phyloP scores from a whole-genome alignment of 108 stramenopile genomes.

The Nitzschia sp. region DNA sequence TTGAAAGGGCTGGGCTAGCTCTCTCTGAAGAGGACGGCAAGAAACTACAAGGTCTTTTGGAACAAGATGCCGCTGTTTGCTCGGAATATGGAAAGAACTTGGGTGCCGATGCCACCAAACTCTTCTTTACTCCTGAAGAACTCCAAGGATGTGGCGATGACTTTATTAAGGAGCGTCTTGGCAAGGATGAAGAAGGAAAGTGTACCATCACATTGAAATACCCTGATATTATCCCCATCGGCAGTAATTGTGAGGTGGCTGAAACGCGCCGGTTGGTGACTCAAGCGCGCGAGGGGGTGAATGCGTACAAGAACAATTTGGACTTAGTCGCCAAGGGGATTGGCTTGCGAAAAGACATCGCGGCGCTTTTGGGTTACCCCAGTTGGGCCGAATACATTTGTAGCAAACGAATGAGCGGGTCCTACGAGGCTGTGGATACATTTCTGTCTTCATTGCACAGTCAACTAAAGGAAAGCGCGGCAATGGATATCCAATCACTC shows the following conservation, averaged over 20 bases:
- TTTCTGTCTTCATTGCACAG: constrained; percentile 34
- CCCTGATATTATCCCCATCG: constrained; percentile 53
- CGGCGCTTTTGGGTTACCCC: constrained; percentile 36
- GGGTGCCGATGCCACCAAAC: constrained; percentile 35
- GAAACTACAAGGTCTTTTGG: constrained; percentile 31
- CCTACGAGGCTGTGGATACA: constrained; percentile 35
- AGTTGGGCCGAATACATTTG: constrained; percentile 45
- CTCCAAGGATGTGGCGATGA: constrained; percentile 34
- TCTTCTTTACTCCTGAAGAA: constrained; percentile 40
- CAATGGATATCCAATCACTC: constrained; percentile 25
- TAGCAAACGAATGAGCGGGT: constrained; percentile 48
- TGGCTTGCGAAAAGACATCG: constrained; percentile 36
- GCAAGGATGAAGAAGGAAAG: constrained; percentile 34
- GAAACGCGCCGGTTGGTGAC: constrained; percentile 34
- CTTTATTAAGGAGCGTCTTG: constrained; percentile 39
- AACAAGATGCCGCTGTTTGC: constrained; percentile 38
- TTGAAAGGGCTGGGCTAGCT: constrained; percentile 48
- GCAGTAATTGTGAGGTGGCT: constrained; percentile 34
- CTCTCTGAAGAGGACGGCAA: constrained; percentile 24
- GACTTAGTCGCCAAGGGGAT: constrained; percentile 44
- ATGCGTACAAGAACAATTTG: constrained; percentile 46
- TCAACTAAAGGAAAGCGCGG: constrained; percentile 24
- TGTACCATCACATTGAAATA: constrained; percentile 48
- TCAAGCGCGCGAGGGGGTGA: constrained; percentile 30
- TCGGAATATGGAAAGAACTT: constrained; percentile 32